phyloP scores from a whole-genome alignment of 2,329 filamentous ascomycete species.

The Colletotrichum higginsianum region DNA sequence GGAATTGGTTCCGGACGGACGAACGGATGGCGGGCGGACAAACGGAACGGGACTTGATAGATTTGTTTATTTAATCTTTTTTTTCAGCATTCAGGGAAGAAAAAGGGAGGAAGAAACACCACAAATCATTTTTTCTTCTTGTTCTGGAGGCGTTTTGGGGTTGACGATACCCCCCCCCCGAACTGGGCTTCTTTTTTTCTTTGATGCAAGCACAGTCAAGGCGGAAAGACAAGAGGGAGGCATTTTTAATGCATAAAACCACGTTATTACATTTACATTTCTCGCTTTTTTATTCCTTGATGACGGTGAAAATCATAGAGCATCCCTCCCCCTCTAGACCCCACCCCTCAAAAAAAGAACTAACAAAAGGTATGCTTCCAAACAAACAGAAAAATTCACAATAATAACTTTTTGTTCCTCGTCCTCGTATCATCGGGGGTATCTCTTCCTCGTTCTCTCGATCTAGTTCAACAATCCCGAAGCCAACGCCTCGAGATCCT shows the following conservation, averaged over 20 bases:
- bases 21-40: no score
- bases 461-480: slow-evolving; percentile 74
- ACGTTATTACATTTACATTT: not conserved
- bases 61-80: not conserved
- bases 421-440: slow-evolving; percentile 43
- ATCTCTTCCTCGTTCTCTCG: slow-evolving; percentile 52
- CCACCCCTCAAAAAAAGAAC: not conserved
- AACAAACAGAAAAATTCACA: not conserved
- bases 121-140: not conserved
- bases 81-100: slow-evolving; percentile 30
- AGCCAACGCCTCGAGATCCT: slow-evolving; percentile 84
- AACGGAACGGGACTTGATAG: not conserved
- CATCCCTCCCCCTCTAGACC: not conserved
- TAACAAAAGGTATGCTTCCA: not conserved
- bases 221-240: slow-evolving; percentile 4
- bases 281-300: not conserved
- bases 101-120: slow-evolving; percentile 13
- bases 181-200: slow-evolving; percentile 18
- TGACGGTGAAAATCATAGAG: not conserved
- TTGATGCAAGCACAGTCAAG: slow-evolving; percentile 11
- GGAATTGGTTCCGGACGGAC: not conserved
- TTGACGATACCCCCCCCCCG: slow-evolving; percentile 39
- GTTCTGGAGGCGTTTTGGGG: slow-evolving; percentile 33
- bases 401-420: not conserved
- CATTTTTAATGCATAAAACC: slow-evolving; percentile 18